phyloP scores from a whole-genome alignment of 129 eudicot species.

The Rutidosis leptorrhynchoides region DNA sequence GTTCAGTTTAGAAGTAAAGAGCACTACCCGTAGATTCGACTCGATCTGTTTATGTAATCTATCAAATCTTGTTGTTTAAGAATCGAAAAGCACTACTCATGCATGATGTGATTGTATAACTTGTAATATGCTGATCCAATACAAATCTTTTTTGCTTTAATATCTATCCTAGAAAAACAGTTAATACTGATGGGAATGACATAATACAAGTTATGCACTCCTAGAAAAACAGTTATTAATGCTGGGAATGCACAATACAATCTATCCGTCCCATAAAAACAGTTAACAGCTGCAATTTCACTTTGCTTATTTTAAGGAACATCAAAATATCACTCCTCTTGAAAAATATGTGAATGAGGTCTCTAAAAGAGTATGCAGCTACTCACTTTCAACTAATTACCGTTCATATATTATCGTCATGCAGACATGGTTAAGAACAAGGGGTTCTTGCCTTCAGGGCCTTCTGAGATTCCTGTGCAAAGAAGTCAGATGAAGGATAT shows the following conservation, averaged over 20 bases:
- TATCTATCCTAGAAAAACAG: too few species aligned
- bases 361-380: constrained; percentile 11
- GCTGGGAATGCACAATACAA: too few species aligned
- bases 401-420: constrained; percentile 9
- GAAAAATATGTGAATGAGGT: constrained; percentile 11
- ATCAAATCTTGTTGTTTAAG: background rate
- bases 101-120: too few species aligned
- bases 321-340: constrained; percentile 9
- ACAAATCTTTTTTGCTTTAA: background rate
- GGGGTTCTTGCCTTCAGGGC: constrained; percentile 98
- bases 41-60: constrained; percentile 4
- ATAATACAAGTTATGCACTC: too few species aligned
- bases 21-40: background rate
- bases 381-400: background rate
- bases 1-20: background rate
- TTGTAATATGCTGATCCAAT: too few species aligned
- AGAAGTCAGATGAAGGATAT: constrained; percentile 93
- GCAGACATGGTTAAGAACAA: constrained; percentile 98
- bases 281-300: background rate
- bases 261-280: too few species aligned
- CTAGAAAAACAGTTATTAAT: too few species aligned
- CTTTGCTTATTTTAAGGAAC: background rate
- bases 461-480: constrained; percentile 93
- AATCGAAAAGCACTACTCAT: constrained; percentile 2
- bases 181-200: too few species aligned